These are phyloP conservation scores for Cordyceps fumosorosea DNA, from an alignment of 2,329 filamentous ascomycete species.

Conservation along the genomic window DNA sequence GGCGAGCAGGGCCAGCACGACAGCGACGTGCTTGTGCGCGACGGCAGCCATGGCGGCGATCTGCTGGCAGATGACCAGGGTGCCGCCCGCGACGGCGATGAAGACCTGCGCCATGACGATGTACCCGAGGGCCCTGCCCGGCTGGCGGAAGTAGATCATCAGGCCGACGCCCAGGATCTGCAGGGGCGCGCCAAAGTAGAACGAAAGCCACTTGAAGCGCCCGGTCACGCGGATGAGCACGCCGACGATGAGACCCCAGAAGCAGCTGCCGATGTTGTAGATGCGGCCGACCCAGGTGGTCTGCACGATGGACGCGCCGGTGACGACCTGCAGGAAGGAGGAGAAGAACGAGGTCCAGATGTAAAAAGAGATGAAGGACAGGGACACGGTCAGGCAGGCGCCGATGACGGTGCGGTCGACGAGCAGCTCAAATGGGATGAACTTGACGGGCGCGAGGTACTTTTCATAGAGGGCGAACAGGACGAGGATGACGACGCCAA, in stretches of 20 bases:
- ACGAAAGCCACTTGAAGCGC: conserved; percentile 42
- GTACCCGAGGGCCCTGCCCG: conserved; percentile 44
- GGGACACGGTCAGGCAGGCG: conserved; percentile 37
- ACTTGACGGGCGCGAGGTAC: conserved; percentile 48
- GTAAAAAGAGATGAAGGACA: conserved; percentile 44
- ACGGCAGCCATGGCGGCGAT: conserved; percentile 53
- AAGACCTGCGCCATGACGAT: conserved; percentile 55
- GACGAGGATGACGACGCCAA: conserved; percentile 53
- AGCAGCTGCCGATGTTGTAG: conserved; percentile 44
- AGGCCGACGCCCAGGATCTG: conserved; percentile 31
- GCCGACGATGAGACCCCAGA: conserved; percentile 44
- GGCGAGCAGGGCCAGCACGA: not conserved
- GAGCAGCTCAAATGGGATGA: conserved; percentile 48
- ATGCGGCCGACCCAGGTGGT: conserved; percentile 43
- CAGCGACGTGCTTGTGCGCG: conserved; percentile 29
- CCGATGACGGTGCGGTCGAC: conserved; percentile 45
- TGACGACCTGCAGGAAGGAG: conserved; percentile 49
- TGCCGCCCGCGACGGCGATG: conserved; percentile 51
- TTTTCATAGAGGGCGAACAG: conserved; percentile 52
- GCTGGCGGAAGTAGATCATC: conserved; percentile 36
- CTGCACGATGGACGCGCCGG: conserved; percentile 33
- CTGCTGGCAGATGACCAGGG: conserved; percentile 51
- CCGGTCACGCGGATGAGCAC: conserved; percentile 38
- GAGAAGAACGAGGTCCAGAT: conserved; percentile 49
- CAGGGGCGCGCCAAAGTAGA: conserved; percentile 24